Percentiles rank a stretch among this genome's conserved stretches.
These are phyloP conservation scores for Trypanosomatidae sp. DNA, from an alignment of 208 protist genomes.

Conservation along the genomic window DNA sequence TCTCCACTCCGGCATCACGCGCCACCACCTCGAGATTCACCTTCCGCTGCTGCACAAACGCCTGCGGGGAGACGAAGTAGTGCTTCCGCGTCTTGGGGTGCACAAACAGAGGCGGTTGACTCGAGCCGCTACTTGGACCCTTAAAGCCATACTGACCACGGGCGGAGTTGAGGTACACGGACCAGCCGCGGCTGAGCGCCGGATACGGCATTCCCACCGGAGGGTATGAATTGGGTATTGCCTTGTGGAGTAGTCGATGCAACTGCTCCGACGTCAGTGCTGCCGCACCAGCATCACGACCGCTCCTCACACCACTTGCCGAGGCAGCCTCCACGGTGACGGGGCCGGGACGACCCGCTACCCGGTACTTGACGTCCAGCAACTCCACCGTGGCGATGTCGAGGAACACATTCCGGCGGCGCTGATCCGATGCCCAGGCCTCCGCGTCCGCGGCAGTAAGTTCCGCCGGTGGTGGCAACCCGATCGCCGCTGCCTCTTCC, in stretches of 20 bases:
- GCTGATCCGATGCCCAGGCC: slow-evolving; percentile 69
- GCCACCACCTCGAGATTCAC: slow-evolving; percentile 50
- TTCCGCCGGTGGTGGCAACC: slow-evolving; percentile 20
- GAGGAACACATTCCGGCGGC: slow-evolving; percentile 52
- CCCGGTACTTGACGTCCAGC: slow-evolving; percentile 50
- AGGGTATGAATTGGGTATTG: slow-evolving; percentile 17
- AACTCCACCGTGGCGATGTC: slow-evolving; percentile 62
- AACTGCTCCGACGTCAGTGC: slow-evolving; percentile 13
- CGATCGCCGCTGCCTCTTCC: slow-evolving; percentile 7
- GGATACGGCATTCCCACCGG: slow-evolving; percentile 17
- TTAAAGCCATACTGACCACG: slow-evolving; percentile 25
- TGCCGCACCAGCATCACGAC: slow-evolving; percentile 1
- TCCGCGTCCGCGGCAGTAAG: slow-evolving; percentile 31
- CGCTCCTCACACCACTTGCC: slow-evolving; percentile 10
- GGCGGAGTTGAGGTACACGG: slow-evolving; percentile 27
- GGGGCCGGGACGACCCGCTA: neutral
- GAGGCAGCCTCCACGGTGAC: neutral
- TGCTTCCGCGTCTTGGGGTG: slow-evolving; percentile 54
- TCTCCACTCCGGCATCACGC: slow-evolving; percentile 10
- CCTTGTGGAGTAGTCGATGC: slow-evolving; percentile 11
- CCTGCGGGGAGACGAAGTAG: slow-evolving; percentile 73
- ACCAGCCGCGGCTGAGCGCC: slow-evolving; percentile 20
- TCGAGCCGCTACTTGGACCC: slow-evolving; percentile 9
- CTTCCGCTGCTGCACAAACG: slow-evolving; percentile 55
- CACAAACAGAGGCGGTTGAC: slow-evolving; percentile 23